Percentiles rank a stretch among this genome's conserved stretches.
phyloP scores from a whole-genome alignment of 1,139 yeast species.

The Kurtzmaniella quercitrusa region DNA sequence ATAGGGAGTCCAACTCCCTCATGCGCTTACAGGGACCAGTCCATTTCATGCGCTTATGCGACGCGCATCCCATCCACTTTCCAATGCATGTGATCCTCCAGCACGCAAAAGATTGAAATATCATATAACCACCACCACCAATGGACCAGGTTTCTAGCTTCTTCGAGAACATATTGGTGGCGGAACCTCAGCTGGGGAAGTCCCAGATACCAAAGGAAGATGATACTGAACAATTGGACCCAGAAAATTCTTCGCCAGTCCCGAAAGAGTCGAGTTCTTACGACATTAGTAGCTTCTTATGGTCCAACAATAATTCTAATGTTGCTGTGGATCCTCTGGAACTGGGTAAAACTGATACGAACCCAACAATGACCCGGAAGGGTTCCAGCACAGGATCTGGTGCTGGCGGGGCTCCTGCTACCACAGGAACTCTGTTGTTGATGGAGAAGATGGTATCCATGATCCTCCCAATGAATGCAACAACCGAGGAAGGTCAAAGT shows the following conservation, averaged over 20 bases:
- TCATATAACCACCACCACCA: not conserved
- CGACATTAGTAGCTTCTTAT: not conserved
- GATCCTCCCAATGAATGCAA: conserved; percentile 64
- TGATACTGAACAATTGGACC: not conserved
- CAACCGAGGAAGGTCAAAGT: conserved; percentile 31
- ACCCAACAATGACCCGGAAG: not conserved
- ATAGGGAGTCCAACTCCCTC: not conserved
- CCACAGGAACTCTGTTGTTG: conserved; percentile 17
- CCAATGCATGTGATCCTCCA: not conserved
- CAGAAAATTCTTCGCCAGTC: not conserved
- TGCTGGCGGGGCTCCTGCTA: not conserved
- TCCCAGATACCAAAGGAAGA: conserved; percentile 2
- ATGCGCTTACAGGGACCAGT: not conserved
- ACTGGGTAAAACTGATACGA: not conserved
- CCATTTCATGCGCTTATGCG: not conserved
- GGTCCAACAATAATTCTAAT: not conserved
- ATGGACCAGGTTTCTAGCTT: conserved; percentile 31
- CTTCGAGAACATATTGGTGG: conserved; percentile 24
- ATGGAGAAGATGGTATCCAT: conserved; percentile 65
- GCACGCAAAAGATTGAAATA: not conserved
- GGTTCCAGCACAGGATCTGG: not conserved
- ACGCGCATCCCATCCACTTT: not conserved
- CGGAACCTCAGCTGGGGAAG: conserved; percentile 11
- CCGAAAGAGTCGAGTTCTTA: not conserved
- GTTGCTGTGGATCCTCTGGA: not conserved